Conservation (phyloP, 163 green algal genomes). For the Scenedesmus sp. region DNA sequence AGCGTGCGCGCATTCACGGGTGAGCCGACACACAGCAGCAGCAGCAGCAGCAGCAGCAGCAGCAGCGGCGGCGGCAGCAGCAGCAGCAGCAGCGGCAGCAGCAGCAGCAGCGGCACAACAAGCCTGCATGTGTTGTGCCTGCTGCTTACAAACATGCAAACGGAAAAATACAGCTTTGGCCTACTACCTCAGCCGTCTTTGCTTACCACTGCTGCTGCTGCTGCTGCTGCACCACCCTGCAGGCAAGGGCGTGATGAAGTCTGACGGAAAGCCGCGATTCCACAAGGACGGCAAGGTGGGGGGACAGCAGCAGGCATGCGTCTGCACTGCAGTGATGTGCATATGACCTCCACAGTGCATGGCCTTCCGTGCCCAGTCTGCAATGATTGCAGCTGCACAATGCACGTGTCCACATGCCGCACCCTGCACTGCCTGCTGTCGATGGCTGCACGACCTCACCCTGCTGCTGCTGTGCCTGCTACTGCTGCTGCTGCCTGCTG, state of each 20-base stretch:
- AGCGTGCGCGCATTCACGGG: constrained; percentile 90
- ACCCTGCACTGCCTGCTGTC: background rate
- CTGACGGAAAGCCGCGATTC: constrained; percentile 89
- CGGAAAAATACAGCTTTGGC: no score
- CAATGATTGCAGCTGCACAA: no score
- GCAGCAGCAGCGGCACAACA: no score
- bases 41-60: background rate
- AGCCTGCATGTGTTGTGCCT: no score
- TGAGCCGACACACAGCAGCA: background rate
- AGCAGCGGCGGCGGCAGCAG: no score
- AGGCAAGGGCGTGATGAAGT: constrained; percentile 95
- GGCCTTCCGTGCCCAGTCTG: background rate
- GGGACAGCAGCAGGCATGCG: background rate
- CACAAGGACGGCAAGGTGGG: constrained; percentile 82
- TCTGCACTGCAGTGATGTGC: background rate
- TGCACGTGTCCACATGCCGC: background rate
- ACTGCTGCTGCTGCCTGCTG: background rate
- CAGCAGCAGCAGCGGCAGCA: no score
- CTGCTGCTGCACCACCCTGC: background rate
- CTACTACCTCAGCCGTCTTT: background rate
- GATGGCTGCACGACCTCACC: background rate
- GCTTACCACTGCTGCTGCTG: background rate
- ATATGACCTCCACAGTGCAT: background rate
- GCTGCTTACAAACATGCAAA: no score
- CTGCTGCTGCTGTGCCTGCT: background rate